Percentiles rank a stretch among this genome's conserved stretches.
Conservation (phyloP, 2,329 filamentous ascomycete genomes). For the Tolypocladium inflatum region DNA sequence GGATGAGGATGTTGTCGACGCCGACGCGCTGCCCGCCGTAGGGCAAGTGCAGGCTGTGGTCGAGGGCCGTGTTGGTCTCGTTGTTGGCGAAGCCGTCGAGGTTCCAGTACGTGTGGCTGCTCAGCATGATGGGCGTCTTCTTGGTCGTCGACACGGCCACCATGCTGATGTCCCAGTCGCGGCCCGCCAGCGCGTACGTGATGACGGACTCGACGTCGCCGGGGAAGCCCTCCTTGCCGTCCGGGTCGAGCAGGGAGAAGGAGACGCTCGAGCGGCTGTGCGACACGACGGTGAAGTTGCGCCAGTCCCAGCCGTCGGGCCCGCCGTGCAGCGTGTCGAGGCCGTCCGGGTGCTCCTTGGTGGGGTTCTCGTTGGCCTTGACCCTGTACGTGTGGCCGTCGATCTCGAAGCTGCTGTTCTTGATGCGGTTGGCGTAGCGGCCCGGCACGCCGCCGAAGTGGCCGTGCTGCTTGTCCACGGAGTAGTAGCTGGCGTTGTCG, state of each 20-base stretch:
- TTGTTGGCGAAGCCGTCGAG: constrained; percentile 71
- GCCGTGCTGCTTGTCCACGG: constrained; percentile 52
- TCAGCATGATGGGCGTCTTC: constrained; percentile 77
- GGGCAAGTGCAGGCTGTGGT: constrained; percentile 65
- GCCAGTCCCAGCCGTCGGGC: constrained; percentile 64
- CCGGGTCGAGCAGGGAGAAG: constrained; percentile 63
- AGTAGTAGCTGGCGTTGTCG: constrained; percentile 67
- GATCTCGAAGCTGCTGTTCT: constrained; percentile 63
- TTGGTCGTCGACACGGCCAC: constrained; percentile 60
- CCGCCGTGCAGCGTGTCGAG: constrained; percentile 61
- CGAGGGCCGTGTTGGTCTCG: constrained; percentile 52
- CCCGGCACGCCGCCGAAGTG: constrained; percentile 67
- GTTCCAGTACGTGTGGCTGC: constrained; percentile 70
- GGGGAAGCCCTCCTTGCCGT: constrained; percentile 68
- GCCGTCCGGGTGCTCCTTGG: constrained; percentile 37
- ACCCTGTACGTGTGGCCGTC: constrained; percentile 53
- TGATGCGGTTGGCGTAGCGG: constrained; percentile 74
- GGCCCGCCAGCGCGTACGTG: constrained; percentile 59
- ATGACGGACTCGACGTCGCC: constrained; percentile 66
- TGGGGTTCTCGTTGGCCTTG: constrained; percentile 53
- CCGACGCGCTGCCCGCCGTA: constrained; percentile 61
- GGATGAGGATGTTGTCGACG: constrained; percentile 63
- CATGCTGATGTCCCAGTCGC: constrained; percentile 66
- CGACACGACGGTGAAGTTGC: constrained; percentile 68
- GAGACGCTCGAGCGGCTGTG: constrained; percentile 60